These are phyloP conservation scores for Tylopilus orsonianus DNA, from an alignment of 1,284 basidiomycete genomes.

Conservation along the genomic window DNA sequence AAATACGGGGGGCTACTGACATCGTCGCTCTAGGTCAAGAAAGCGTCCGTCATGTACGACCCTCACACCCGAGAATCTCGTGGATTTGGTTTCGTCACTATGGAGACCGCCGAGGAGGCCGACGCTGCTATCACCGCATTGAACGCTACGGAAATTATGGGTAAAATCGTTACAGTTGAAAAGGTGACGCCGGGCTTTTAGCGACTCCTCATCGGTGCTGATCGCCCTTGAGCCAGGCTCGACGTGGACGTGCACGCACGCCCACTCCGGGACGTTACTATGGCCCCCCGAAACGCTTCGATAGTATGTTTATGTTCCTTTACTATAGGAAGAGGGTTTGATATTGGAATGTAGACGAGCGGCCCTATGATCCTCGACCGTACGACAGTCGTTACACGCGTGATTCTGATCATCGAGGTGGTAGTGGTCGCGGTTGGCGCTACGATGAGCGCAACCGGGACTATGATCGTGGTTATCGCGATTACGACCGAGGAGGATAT, in stretches of 20 bases:
- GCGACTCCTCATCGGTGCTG: conserved; percentile 1
- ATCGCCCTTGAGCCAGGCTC: conserved; percentile 66
- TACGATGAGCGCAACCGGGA: conserved; percentile 38
- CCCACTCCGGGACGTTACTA: conserved; percentile 95
- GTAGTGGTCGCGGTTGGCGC: conserved; percentile 39
- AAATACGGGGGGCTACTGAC: conserved; percentile 13
- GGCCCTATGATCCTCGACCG: conserved; percentile 77
- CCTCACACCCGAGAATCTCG: conserved; percentile 95
- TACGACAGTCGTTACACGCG: conserved; percentile 78
- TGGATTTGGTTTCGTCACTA: conserved; percentile 98
- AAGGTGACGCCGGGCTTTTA: conserved; percentile 52
- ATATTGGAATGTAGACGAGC: conserved; percentile 48
- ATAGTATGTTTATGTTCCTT: conserved; percentile 42
- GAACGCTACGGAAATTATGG: conserved; percentile 82
- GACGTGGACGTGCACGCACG: conserved; percentile 90
- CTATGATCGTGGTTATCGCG: conserved; percentile 42
- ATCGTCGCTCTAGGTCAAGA: conserved; percentile 57
- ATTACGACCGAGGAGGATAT: conserved; percentile 39
- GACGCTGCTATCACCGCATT: conserved; percentile 85
- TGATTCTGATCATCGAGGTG: conserved; percentile 56
- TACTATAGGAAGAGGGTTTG: conserved; percentile 5
- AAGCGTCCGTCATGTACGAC: conserved; percentile 95
- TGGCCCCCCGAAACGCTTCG: conserved; percentile 81
- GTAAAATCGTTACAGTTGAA: conserved; percentile 84
- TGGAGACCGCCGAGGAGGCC: conserved; percentile 85